These are phyloP conservation scores for Camellia lanceoleosa DNA, from an alignment of 148 eudicot genomes.

Conservation along the genomic window DNA sequence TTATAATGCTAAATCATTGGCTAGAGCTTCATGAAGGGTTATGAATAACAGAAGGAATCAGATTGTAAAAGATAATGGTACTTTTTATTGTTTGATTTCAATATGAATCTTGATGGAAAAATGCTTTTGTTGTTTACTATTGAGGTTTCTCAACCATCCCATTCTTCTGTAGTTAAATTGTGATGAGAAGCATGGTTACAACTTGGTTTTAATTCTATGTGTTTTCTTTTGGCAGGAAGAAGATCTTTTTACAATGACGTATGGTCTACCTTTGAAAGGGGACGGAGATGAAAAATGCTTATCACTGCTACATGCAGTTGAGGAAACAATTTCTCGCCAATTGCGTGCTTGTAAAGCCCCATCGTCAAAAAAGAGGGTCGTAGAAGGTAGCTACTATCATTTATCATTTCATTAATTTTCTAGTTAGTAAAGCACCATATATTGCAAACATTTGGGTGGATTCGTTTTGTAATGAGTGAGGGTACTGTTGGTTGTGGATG, in stretches of 20 bases:
- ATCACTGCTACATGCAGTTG: conserved; percentile 76
- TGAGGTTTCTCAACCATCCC: background rate
- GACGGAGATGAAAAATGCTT: conserved; percentile 88
- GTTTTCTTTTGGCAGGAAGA: conserved; percentile 63
- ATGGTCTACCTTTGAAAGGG: conserved; percentile 80
- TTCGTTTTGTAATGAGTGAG: background rate
- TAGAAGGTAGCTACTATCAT: conserved; percentile 57
- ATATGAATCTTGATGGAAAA: background rate
- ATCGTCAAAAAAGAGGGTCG: conserved; percentile 53
- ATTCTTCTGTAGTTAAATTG: background rate
- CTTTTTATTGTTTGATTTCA: background rate
- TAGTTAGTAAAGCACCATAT: conserved; percentile 2
- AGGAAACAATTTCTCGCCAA: conserved; percentile 90
- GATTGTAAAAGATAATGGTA: background rate
- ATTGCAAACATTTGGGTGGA: background rate
- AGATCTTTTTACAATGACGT: conserved; percentile 84
- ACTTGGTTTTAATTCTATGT: conserved; percentile 15
- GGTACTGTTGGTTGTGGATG: background rate
- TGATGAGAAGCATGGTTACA: background rate
- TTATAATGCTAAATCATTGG: background rate
- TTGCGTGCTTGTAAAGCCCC: conserved; percentile 84
- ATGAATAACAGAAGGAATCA: background rate
- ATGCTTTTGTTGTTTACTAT: background rate
- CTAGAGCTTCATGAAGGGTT: background rate
- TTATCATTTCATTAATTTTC: background rate